A percentile compares a stretch with the other conserved stretches of the same genome.
phyloP scores from a whole-genome alignment of 2,329 filamentous ascomycete genomes.

The Colletotrichum sublineola region DNA sequence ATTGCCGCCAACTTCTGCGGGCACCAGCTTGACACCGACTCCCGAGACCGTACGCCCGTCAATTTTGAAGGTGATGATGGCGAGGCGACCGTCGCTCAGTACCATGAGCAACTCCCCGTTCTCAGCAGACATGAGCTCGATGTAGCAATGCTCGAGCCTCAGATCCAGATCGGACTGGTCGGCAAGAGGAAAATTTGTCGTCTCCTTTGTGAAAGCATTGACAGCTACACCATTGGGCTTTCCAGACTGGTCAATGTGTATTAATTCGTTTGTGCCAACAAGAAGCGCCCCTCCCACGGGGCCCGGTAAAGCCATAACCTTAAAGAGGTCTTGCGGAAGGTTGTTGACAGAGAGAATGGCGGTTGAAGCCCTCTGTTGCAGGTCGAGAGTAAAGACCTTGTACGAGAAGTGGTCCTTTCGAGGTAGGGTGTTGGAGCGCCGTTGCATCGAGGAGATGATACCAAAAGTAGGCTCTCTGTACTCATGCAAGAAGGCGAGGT shows the following conservation, averaged over 20 bases:
- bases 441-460: slow-evolving; percentile 83
- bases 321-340: slow-evolving; percentile 88
- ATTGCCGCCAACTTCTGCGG: slow-evolving; percentile 72
- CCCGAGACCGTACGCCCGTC: slow-evolving; percentile 94
- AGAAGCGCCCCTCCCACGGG: slow-evolving; percentile 92
- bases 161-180: slow-evolving; percentile 88
- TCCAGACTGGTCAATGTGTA: slow-evolving; percentile 96
- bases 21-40: slow-evolving; percentile 77
- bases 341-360: slow-evolving; percentile 88
- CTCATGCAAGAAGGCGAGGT: slow-evolving; percentile 93
- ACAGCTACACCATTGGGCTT: slow-evolving; percentile 94
- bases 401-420: slow-evolving; percentile 90
- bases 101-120: slow-evolving; percentile 88
- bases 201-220: slow-evolving; percentile 87
- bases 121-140: slow-evolving; percentile 82
- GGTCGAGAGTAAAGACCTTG: slow-evolving; percentile 93
- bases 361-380: slow-evolving; percentile 93
- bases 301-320: slow-evolving; percentile 83
- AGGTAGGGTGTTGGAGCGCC: slow-evolving; percentile 82
- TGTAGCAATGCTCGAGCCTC: slow-evolving; percentile 82
- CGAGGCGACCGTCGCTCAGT: slow-evolving; percentile 80
- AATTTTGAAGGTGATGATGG: slow-evolving; percentile 83
- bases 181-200: slow-evolving; percentile 84
- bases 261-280: slow-evolving; percentile 88
- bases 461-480: slow-evolving; percentile 98